A percentile compares a stretch with the other conserved stretches of the same genome.
These are phyloP conservation scores for Neotropicomus parvogracilis DNA, from an alignment of 1,284 basidiomycete genomes.

Conservation along the genomic window DNA sequence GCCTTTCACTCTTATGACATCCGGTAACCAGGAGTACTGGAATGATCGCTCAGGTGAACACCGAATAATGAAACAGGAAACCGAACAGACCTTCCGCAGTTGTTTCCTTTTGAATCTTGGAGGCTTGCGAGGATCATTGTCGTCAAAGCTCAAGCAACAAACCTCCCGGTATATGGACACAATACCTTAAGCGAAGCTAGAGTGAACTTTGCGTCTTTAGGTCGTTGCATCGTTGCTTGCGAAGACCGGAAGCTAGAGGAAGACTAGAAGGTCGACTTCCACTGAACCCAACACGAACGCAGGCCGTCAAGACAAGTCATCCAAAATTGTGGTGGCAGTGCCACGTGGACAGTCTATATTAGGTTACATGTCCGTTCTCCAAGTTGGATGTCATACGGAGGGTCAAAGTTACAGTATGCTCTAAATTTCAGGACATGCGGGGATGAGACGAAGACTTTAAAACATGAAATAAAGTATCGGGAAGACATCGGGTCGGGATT, in stretches of 20 bases:
- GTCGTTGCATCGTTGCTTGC: slow-evolving; percentile 25
- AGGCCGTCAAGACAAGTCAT: no score
- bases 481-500: neutral
- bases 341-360: slow-evolving; percentile 4
- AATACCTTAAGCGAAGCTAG: slow-evolving; percentile 31
- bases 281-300: neutral
- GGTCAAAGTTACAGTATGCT: slow-evolving; percentile 17
- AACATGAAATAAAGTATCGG: slow-evolving; percentile 13
- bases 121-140: slow-evolving; percentile 16
- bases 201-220: slow-evolving; percentile 10
- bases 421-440: slow-evolving; percentile 12
- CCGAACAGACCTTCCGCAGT: slow-evolving; percentile 26
- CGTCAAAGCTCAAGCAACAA: slow-evolving; percentile 2
- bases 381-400: slow-evolving; percentile 2
- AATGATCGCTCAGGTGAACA: slow-evolving; percentile 5
- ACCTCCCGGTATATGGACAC: neutral
- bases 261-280: neutral
- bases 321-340: no score
- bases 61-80: neutral
- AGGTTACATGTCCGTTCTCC: no score
- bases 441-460: slow-evolving; percentile 1
- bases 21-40: slow-evolving; percentile 87
- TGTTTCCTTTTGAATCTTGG: slow-evolving; percentile 31
- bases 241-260: neutral
- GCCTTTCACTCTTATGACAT: slow-evolving; percentile 77